These are phyloP conservation scores for Mortierella sp. DNA, from an alignment of 371 early-diverging fungal species.

Conservation along the genomic window DNA sequence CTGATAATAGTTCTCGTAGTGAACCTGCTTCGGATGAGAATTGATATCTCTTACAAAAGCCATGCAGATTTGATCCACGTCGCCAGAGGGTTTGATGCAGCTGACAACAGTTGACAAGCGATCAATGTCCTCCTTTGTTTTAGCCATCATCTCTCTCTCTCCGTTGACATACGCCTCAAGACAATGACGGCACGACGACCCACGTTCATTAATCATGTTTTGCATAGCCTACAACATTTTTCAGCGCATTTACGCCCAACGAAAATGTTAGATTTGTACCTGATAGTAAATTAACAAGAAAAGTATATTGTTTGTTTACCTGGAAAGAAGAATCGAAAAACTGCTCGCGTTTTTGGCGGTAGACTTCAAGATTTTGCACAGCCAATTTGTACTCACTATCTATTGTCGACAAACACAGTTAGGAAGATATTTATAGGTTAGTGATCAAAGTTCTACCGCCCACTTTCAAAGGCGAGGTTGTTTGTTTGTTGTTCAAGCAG, in stretches of 20 bases:
- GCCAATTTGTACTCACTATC: slow-evolving; percentile 71
- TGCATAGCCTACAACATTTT: slow-evolving; percentile 60
- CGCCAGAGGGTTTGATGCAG: slow-evolving; percentile 49
- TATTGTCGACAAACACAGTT: slow-evolving; percentile 19
- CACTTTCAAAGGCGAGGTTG: neutral
- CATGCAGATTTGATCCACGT: slow-evolving; percentile 53
- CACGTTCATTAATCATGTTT: slow-evolving; percentile 61
- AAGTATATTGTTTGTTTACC: slow-evolving; percentile 39
- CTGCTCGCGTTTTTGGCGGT: slow-evolving; percentile 63
- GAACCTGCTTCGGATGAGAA: slow-evolving; percentile 60
- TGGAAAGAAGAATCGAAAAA: slow-evolving; percentile 59
- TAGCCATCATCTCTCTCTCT: slow-evolving; percentile 56
- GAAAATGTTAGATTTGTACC: neutral
- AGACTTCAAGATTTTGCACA: slow-evolving; percentile 63
- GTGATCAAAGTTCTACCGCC: neutral
- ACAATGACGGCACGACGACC: slow-evolving; percentile 50
- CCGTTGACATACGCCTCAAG: slow-evolving; percentile 59
- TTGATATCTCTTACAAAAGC: slow-evolving; percentile 61
- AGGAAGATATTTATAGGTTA: slow-evolving; percentile 21
- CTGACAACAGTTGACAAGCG: slow-evolving; percentile 42
- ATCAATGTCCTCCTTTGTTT: slow-evolving; percentile 55
- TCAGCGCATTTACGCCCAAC: neutral
- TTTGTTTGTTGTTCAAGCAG: neutral
- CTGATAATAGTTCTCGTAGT: slow-evolving; percentile 64
- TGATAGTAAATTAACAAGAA: neutral